These are phyloP conservation scores for Emericellopsis cladophorae DNA, from an alignment of 2,329 filamentous ascomycete genomes.

Conservation along the genomic window DNA sequence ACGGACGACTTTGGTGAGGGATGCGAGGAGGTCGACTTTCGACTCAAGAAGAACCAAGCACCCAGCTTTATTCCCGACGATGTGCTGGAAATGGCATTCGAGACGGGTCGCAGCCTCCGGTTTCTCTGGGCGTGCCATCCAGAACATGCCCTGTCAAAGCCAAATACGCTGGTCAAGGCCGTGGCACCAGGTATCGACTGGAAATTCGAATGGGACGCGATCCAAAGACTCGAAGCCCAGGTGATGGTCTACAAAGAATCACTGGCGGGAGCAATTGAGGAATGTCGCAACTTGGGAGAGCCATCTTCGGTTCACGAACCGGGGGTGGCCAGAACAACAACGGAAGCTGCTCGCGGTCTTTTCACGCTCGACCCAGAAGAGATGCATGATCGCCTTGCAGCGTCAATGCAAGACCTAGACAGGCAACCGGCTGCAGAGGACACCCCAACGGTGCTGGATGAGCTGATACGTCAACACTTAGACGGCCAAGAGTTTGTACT, in stretches of 20 bases:
- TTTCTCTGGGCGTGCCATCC: slow-evolving; percentile 61
- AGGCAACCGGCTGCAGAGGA: slow-evolving; percentile 13
- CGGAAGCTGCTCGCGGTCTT: slow-evolving; percentile 15
- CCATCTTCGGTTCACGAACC: too few species aligned
- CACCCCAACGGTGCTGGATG: slow-evolving; percentile 14
- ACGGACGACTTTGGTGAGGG: slow-evolving; percentile 48
- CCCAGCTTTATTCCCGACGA: slow-evolving; percentile 61
- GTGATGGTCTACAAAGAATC: slow-evolving; percentile 27
- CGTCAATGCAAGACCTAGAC: slow-evolving; percentile 34
- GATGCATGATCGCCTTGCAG: slow-evolving; percentile 33
- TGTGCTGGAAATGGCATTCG: slow-evolving; percentile 60
- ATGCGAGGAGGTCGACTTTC: slow-evolving; percentile 44
- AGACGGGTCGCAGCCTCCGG: slow-evolving; percentile 64
- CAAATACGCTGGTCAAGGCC: slow-evolving; percentile 29
- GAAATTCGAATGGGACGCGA: slow-evolving; percentile 60
- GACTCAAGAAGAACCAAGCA: slow-evolving; percentile 51
- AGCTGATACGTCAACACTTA: slow-evolving; percentile 26
- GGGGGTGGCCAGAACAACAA: background rate
- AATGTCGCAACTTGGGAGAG: background rate
- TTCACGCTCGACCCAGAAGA: slow-evolving; percentile 34
- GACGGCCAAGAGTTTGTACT: slow-evolving; percentile 3
- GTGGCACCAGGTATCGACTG: slow-evolving; percentile 49
- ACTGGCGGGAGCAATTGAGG: slow-evolving; percentile 12
- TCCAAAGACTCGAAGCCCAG: slow-evolving; percentile 49
- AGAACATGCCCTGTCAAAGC: slow-evolving; percentile 51